A percentile compares a stretch with the other conserved stretches of the same genome.
Evolutionary conservation across 768 basidiomycete species (phyloP).

Genomic region (Artomyces pyxidatus): DNA sequence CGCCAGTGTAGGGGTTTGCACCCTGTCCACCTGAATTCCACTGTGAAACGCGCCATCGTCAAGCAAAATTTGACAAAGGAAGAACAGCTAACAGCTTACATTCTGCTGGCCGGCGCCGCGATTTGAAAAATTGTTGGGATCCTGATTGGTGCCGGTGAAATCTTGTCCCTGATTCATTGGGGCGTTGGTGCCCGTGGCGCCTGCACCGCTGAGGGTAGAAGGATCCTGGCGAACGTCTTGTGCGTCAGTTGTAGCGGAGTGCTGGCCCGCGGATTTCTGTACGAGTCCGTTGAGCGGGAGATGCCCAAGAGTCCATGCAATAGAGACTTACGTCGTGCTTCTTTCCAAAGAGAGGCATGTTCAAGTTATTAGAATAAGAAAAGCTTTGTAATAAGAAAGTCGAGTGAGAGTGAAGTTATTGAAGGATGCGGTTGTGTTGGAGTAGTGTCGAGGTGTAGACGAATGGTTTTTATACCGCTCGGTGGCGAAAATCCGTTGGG

Average conservation of each 20-base stretch:
- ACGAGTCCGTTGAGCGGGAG: background rate
- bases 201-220: background rate
- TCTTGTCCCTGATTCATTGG: background rate
- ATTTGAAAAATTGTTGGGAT: background rate
- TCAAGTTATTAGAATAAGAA: background rate
- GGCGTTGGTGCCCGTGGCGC: background rate
- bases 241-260: background rate
- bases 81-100: background rate
- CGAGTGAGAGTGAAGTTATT: background rate
- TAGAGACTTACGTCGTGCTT: slow-evolving; percentile 14
- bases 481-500: no score
- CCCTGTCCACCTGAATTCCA: background rate
- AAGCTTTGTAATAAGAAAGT: background rate
- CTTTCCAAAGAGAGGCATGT: slow-evolving; percentile 15
- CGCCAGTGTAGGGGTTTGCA: background rate
- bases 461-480: no score
- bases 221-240: background rate
- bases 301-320: background rate
- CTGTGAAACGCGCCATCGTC: background rate
- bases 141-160: background rate
- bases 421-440: no score
- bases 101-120: background rate
- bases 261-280: background rate
- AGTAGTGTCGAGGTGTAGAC: no score
- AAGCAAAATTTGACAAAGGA: no score